phyloP scores from a whole-genome alignment of 139 green algal species.

The Tetradesmus obliquus region DNA sequence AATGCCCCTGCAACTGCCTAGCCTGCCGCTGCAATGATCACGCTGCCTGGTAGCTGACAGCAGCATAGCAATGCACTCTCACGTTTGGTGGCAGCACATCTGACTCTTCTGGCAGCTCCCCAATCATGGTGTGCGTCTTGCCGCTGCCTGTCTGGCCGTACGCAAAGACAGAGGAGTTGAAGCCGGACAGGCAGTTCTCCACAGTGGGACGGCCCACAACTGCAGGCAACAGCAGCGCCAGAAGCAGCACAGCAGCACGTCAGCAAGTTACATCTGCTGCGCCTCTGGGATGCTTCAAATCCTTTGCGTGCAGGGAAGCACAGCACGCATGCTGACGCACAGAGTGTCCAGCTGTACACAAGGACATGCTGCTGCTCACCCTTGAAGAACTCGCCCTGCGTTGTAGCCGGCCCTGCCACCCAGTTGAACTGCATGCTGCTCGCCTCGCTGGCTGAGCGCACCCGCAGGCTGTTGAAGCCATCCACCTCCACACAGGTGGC shows the following conservation, averaged over 20 bases:
- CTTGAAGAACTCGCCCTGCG: constrained; percentile 74
- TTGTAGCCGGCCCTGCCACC: constrained; percentile 53
- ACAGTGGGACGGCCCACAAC: constrained; percentile 75
- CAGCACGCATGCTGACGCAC: not conserved
- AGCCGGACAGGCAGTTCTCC: constrained; percentile 80
- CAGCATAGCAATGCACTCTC: not conserved
- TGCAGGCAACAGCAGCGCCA: constrained; percentile 43
- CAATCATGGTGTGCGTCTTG: constrained; percentile 86
- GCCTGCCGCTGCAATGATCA: not conserved
- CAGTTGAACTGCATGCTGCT: constrained; percentile 69
- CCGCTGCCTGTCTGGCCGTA: constrained; percentile 84
- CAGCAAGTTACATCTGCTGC: not conserved
- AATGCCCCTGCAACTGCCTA: not conserved
- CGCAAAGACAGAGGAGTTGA: constrained; percentile 86
- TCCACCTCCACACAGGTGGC: constrained; percentile 36
- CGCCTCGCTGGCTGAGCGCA: constrained; percentile 51
- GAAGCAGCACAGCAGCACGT: not conserved
- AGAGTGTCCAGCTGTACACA: not conserved
- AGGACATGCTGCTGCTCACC: constrained; percentile 40
- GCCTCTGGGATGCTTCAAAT: not conserved
- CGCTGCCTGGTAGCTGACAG: not conserved
- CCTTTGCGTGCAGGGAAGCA: not conserved
- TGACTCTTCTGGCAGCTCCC: constrained; percentile 32
- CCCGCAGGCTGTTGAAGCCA: constrained; percentile 35
- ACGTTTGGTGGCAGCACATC: constrained; percentile 20